Percentiles rank a stretch among this genome's conserved stretches.
Evolutionary conservation across 2,329 filamentous ascomycete species (phyloP).

Genomic region (Trichoderma aggressivum): DNA sequence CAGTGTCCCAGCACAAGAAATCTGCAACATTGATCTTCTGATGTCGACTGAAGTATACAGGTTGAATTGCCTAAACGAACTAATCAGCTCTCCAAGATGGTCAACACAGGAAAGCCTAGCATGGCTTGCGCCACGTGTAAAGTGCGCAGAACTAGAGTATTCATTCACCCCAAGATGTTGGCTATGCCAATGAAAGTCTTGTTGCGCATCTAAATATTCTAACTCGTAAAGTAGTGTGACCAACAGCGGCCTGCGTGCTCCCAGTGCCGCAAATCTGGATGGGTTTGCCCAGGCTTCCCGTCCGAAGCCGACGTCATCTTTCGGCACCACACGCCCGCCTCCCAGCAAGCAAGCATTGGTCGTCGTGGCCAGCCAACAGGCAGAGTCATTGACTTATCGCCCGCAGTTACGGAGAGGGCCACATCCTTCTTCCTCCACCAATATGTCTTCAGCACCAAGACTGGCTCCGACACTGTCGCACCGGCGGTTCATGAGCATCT

Average conservation of each 20-base stretch:
- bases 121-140: conserved; percentile 24
- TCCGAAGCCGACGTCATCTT: conserved; percentile 17
- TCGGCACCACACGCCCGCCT: conserved; percentile 17
- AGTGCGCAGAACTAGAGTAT: conserved; percentile 24
- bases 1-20: neutral
- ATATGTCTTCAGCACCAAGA: conserved; percentile 17
- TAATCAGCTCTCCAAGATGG: neutral
- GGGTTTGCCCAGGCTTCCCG: conserved; percentile 21
- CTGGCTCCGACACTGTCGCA: neutral
- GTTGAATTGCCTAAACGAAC: neutral
- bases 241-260: conserved; percentile 20
- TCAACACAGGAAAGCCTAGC: conserved; percentile 21
- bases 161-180: neutral
- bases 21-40: neutral
- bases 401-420: conserved; percentile 19
- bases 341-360: neutral
- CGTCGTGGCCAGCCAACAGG: neutral
- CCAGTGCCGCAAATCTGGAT: conserved; percentile 22
- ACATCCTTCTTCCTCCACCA: conserved; percentile 24
- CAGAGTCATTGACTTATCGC: conserved; percentile 14
- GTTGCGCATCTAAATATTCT: neutral
- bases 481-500: conserved; percentile 23
- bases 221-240: conserved; percentile 22
- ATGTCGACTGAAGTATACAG: neutral
- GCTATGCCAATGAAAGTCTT: neutral